Evolutionary conservation across 345 rosid genomes (phyloP), one percentile per base, ranked within the genome.

Genomic region (Dipteronia dyeriana): DNA sequence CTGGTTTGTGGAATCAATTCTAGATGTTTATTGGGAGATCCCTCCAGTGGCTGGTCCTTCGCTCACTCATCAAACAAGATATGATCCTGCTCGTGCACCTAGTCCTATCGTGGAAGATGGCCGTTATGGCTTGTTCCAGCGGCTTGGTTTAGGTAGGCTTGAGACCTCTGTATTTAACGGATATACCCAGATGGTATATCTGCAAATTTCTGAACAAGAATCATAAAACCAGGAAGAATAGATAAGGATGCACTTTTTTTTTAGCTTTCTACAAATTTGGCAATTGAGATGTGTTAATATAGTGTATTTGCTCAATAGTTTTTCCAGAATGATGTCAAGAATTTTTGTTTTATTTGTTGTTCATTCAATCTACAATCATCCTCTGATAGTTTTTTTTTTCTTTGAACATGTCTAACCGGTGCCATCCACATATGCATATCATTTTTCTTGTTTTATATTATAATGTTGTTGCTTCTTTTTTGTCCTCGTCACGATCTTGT

Each of bases 41-140:
- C 98, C 98, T 23, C 98, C 99, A 0, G 91, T 86, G 51, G 99
- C 99, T 16, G 98, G 98, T 59, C 98, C 99, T 25, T 96, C 99
- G n/a, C 89, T 96, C 61, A 94, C 98, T 0, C 99, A 94, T 81
- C 99, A 96, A 74, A 88, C 92, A 10, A 87, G 98, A 2, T 96
- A 92, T 66, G 99, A 96, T 76, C 98, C 99, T 54, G 94, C 95
- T 79, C 94, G 98, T 11, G 79, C 90, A 5, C 66, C 89, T 17
- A 78, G 85, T 74, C 99, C 98, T 3, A 82, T 94, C 11, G 97
- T 96, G 56, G 97, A 93, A 86, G 99, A 96, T 84, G 98, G 98
- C 23, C 91, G 84, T 13, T 86, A 81, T 82, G 88, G 94, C 66
- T 79, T 90, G 85, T 94, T 92, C 81, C 91, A 92, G 81, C 83